Evolutionary conservation across 345 rosid species (phyloP), one percentile per base, ranked within the genome.

Genomic region (Aurinia saxatilis): DNA sequence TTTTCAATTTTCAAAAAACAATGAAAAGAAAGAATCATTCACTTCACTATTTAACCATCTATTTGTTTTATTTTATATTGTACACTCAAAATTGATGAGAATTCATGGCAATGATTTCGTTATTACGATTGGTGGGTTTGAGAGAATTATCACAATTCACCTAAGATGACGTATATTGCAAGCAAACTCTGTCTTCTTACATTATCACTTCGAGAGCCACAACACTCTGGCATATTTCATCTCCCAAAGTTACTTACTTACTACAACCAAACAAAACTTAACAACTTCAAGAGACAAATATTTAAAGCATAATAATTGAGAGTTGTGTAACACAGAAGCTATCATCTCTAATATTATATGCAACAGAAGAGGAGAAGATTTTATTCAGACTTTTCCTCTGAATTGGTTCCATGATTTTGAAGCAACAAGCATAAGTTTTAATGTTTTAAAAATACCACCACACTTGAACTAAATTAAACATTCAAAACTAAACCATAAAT

Each of bases 171-270:
- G 61, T 61, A 36, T 7, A 11, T 17, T 10, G 45, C 67, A 69
- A 69, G 73, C 56, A 37, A 69, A 47, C 63, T 60, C 73, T 69
- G 73, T 44, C 48, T 69, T 68, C 56, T 30, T 54, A 52, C 71
- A 55, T 46, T 16, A 66, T 37, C 48, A 57, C 41, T 55, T 66
- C 63, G 33, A 65, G 47, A 42, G 55, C 30, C 62, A 35, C 38
- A 25, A 42, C 66, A 27, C 54, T 47, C 63, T 36, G 57, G 13
- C 63, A 45, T 46, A 41, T 44, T 44, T 17, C 73, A 15, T 50
- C 13, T 46, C 53, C 60, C 60, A 12, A 60, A 68, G 29, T 68
- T 59, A 67, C 8, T 44, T 55, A 29, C 36, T 57, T 49, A 68
- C 49, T 60, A 36, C 67, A 44, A 68, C 50, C 63, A 53, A 69